Conservation (phyloP, 495 filamentous ascomycete genomes). For the Aspergillus steynii region DNA sequence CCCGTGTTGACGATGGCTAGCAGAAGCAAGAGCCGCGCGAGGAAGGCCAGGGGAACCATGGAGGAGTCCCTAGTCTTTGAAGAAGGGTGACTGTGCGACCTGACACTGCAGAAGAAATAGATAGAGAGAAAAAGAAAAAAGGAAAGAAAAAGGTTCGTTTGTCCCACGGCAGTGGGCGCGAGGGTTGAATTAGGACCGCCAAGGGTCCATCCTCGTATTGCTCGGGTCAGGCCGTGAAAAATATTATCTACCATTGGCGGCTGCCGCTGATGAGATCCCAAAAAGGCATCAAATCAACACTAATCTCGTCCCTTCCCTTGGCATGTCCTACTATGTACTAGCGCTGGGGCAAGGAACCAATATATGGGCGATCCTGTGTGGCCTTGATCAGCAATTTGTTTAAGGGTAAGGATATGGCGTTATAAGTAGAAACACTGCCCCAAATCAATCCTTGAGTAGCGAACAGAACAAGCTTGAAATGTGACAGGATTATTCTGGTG, state of each 20-base stretch:
- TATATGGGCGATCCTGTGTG: not conserved
- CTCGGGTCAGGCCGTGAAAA: not conserved
- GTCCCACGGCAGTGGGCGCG: not conserved
- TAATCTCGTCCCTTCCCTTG: not conserved
- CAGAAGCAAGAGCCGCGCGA: constrained; percentile 1
- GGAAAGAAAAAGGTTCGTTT: not conserved
- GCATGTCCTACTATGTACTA: not conserved
- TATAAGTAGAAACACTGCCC: too few relatives aligned
- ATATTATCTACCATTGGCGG: not conserved
- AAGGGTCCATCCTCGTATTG: constrained; percentile 6
- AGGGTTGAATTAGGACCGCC: constrained; percentile 2
- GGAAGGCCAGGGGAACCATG: not conserved
- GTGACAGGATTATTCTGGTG: too few relatives aligned
- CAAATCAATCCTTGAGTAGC: too few relatives aligned
- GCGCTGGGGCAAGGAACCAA: not conserved
- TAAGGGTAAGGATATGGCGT: too few relatives aligned
- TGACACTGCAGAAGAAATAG: not conserved
- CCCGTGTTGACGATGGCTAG: constrained; percentile 3
- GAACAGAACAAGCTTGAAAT: too few relatives aligned
- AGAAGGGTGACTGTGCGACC: not conserved
- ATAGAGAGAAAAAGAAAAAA: not conserved
- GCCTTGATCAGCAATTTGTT: too few relatives aligned
- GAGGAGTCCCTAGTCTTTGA: not conserved
- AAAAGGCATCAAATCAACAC: not conserved
- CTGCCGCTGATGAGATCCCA: not conserved